Percentiles rank a stretch among this genome's conserved stretches.
Evolutionary conservation across 805 yeast genomes (phyloP).

Genomic region (Starmerella sirachaensis): DNA sequence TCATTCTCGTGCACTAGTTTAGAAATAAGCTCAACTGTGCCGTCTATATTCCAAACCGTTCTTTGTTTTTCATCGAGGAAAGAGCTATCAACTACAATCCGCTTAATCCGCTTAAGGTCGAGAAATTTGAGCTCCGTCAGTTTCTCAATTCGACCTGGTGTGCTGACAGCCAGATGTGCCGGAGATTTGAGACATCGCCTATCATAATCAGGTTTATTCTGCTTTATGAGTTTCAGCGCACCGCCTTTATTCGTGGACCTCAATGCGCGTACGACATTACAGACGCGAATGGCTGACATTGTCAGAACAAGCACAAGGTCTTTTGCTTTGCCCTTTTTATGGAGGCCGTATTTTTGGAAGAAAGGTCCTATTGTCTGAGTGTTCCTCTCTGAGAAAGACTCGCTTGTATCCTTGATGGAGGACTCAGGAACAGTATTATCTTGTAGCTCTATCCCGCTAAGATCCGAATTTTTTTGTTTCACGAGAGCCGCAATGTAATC

Average conservation of each 20-base stretch:
- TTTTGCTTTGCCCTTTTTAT: conserved; percentile 20
- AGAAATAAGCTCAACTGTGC: conserved; percentile 23
- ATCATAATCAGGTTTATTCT: conserved; percentile 61
- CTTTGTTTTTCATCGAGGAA: conserved; percentile 51
- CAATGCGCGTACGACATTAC: conserved; percentile 65
- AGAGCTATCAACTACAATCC: conserved; percentile 48
- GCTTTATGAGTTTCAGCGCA: conserved; percentile 59
- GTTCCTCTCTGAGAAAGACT: conserved; percentile 39
- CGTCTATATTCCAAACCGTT: conserved; percentile 43
- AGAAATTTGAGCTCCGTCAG: conserved; percentile 36
- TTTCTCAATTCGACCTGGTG: conserved; percentile 48
- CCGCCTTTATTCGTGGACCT: conserved; percentile 34
- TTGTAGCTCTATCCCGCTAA: conserved; percentile 60
- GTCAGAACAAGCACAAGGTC: conserved; percentile 45
- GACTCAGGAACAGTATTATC: conserved; percentile 50
- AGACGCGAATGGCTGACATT: conserved; percentile 74
- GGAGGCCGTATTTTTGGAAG: conserved; percentile 32
- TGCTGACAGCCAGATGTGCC: conserved; percentile 45
- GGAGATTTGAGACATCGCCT: conserved; percentile 31
- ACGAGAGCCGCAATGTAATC: conserved; percentile 45
- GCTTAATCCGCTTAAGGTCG: conserved; percentile 37
- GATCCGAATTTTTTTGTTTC: conserved; percentile 36
- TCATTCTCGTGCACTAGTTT: conserved; percentile 11
- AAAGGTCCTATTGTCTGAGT: conserved; percentile 47
- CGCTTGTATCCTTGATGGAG: conserved; percentile 51